These are phyloP conservation scores for Phytophthora europaea DNA, from an alignment of 352 stramenopile genomes.

Conservation along the genomic window DNA sequence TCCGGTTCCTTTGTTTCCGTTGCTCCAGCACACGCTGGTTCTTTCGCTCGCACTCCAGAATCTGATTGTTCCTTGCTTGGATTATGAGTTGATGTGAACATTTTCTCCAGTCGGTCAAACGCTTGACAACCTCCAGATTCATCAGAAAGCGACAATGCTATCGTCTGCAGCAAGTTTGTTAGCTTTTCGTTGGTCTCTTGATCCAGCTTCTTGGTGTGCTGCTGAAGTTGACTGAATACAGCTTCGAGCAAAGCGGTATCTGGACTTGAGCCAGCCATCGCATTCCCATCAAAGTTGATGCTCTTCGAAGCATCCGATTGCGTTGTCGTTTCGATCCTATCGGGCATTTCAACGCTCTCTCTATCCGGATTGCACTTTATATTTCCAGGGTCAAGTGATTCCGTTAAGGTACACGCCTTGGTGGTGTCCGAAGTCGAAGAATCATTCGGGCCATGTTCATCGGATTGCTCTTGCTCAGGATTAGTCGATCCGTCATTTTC, in stretches of 20 bases:
- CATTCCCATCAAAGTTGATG: not conserved
- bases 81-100: slow-evolving; percentile 20
- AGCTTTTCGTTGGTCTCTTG: slow-evolving; percentile 39
- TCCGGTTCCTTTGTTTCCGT: slow-evolving; percentile 26
- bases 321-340: not conserved
- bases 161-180: slow-evolving; percentile 30
- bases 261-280: not conserved
- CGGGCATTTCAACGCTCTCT: not conserved
- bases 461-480: not conserved
- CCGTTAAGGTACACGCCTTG: not conserved
- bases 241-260: slow-evolving; percentile 16
- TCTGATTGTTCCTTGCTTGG: not conserved
- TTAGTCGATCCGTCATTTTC: slow-evolving; percentile 20
- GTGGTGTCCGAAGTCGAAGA: not conserved
- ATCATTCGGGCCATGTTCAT: not conserved
- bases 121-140: slow-evolving; percentile 24
- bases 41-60: not conserved
- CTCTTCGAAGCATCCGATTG: not conserved
- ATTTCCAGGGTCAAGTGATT: not conserved
- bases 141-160: slow-evolving; percentile 33
- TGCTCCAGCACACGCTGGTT: not conserved
- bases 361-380: not conserved
- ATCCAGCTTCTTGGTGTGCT: slow-evolving; percentile 38
- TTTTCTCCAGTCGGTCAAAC: slow-evolving; percentile 41
- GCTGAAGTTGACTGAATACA: slow-evolving; percentile 42